Conservation (phyloP, 129 eudicot genomes). For the Lactuca saligna region DNA sequence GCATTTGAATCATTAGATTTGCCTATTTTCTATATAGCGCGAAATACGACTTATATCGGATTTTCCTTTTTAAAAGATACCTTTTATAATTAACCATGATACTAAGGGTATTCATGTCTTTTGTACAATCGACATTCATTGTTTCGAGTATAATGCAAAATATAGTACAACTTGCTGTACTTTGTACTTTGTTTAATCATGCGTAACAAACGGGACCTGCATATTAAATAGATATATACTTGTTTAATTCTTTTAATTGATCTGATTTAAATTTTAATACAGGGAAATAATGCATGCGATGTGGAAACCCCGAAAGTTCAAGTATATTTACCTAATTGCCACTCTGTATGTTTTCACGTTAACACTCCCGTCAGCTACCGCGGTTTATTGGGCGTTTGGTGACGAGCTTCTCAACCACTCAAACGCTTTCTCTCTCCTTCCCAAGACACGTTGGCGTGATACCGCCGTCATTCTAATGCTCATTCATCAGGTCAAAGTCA, state of each 20-base stretch:
- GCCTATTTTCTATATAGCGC: background rate
- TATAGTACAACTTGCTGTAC: no score
- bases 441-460: conserved; percentile 70
- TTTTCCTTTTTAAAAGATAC: no score
- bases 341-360: conserved; percentile 76
- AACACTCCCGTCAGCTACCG: conserved; percentile 72
- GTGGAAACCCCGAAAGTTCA: conserved; percentile 92
- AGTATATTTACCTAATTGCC: conserved; percentile 68
- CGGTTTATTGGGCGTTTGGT: conserved; percentile 92
- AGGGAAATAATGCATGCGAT: conserved; percentile 95
- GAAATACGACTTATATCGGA: no score
- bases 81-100: no score
- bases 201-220: no score
- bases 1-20: conserved; percentile 26
- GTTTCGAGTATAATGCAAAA: no score
- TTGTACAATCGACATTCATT: no score
- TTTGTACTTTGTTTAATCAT: no score
- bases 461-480: conserved; percentile 77
- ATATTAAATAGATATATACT: no score
- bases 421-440: conserved; percentile 79
- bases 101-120: no score
- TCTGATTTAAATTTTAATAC: conserved; percentile 16
- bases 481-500: conserved; percentile 60
- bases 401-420: conserved; percentile 72
- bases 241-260: background rate